These are phyloP conservation scores for Candida frijolesensis DNA, from an alignment of 1,139 yeast genomes.

Conservation along the genomic window DNA sequence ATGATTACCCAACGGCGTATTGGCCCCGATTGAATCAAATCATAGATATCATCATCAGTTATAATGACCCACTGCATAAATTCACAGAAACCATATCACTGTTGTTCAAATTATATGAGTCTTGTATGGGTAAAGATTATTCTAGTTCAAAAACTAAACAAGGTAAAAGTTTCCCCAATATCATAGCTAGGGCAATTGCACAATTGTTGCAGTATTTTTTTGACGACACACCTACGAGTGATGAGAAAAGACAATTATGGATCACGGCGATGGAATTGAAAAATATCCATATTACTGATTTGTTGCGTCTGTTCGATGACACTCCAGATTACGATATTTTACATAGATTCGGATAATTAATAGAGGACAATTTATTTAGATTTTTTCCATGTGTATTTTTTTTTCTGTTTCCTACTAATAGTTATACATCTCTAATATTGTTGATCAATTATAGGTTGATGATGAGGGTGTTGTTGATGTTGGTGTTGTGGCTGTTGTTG, in stretches of 20 bases:
- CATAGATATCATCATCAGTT: background rate
- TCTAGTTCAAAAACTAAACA: background rate
- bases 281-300: conserved; percentile 9
- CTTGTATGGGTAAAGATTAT: conserved; percentile 6
- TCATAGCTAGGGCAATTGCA: conserved; percentile 4
- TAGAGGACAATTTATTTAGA: background rate
- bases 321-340: conserved; percentile 13
- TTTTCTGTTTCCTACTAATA: background rate
- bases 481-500: conserved; percentile 37
- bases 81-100: conserved; percentile 9
- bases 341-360: conserved; percentile 8
- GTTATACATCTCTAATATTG: conserved; percentile 15
- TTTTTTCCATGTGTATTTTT: background rate
- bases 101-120: conserved; percentile 11
- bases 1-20: background rate
- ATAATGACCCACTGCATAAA: background rate
- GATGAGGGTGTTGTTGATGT: conserved; percentile 13
- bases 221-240: conserved; percentile 4
- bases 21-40: background rate
- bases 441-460: conserved; percentile 18
- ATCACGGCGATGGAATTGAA: conserved; percentile 10
- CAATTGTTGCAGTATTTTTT: conserved; percentile 7
- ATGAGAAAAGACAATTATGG: conserved; percentile 12
- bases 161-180: background rate
- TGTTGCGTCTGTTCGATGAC: conserved; percentile 9